Base-by-base conservation (phyloP, 768 basidiomycete species). In the Lentinula raphanica region DNA sequence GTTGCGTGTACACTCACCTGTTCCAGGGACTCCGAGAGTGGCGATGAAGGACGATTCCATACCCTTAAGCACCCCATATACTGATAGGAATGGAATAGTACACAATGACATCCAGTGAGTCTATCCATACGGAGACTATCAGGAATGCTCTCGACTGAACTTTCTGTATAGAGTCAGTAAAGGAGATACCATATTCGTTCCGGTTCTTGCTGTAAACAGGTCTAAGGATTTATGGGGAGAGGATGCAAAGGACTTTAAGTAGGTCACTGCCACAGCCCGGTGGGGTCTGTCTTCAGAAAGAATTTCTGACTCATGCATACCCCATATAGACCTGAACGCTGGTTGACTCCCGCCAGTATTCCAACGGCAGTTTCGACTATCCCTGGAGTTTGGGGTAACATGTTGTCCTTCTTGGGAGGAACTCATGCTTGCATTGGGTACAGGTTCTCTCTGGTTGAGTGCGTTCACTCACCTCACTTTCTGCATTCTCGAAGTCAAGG, bases 341-440 rank as follows among this genome's bases (percentile, higher is more conserved):
- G 87, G 87, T 64, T 71, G 13, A 63, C 49, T 3, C 49, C 49
- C 13, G 51, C 23, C 15, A 29, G 71, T 1, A 32, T 74, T 11
- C 83, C 85, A 0, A 75, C 78, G n/a, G 71, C 71, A 1, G 76
- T 72, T 0, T 64, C 65, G 1, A 56, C 65, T 0, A 70, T 88
- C n/a, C 87, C 87, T 5, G 82, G 86, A 3, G 74, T 87, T 0
- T 86, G 80, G 79, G 76, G 80, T 7, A 78, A 85, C 63, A 64
- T 83, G 60, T 65, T 87, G 35, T 78, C 82, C 0, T 90, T 90
- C 75, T 62, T 85, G 2, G 84, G 83, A 32, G 87, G 87, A 5
- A 82, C 84, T 13, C 76, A 78, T 19, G 77, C 84, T 0, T 90
- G 87, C 59, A 87, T 88, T 35, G 86, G 86, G 0, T 87, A 81